These are phyloP conservation scores for Cerrena zonata DNA, from an alignment of 1,284 basidiomycete genomes.

Conservation along the genomic window DNA sequence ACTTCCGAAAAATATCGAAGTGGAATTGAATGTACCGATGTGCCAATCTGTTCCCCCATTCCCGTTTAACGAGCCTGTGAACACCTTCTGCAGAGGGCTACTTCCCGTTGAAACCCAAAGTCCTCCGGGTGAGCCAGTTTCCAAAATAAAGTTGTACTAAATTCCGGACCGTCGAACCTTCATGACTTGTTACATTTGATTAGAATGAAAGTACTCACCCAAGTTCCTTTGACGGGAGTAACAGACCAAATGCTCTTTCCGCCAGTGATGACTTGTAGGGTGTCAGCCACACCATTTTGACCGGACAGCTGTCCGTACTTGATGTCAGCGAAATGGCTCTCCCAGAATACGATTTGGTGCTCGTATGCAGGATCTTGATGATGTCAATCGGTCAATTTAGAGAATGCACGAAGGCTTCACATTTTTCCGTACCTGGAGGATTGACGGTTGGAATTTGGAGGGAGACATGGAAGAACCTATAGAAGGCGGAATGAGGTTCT, in stretches of 20 bases:
- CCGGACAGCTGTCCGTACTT: slow-evolving; percentile 23
- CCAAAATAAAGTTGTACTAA: slow-evolving; percentile 24
- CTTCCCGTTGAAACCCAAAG: slow-evolving; percentile 25
- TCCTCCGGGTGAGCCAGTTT: slow-evolving; percentile 22
- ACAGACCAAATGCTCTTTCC: slow-evolving; percentile 24
- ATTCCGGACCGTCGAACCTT: too few relatives aligned
- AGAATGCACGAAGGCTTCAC: not conserved
- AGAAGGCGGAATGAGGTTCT: too few relatives aligned
- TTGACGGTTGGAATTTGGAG: slow-evolving; percentile 24
- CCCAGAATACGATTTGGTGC: slow-evolving; percentile 25
- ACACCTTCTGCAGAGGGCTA: slow-evolving; percentile 19
- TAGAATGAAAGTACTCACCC: slow-evolving; percentile 19
- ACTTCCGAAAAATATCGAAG: not conserved
- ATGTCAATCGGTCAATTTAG: not conserved
- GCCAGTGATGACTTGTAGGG: slow-evolving; percentile 23
- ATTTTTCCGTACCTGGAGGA: slow-evolving; percentile 16
- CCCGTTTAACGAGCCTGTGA: slow-evolving; percentile 22
- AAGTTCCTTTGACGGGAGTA: slow-evolving; percentile 21
- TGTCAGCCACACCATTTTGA: slow-evolving; percentile 21
- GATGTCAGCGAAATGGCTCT: slow-evolving; percentile 23
- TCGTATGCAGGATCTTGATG: slow-evolving; percentile 25
- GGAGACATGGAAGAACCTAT: slow-evolving; percentile 21
- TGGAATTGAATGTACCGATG: slow-evolving; percentile 14
- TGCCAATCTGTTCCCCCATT: slow-evolving; percentile 26
- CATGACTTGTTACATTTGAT: too few relatives aligned